Evolutionary conservation across 2,329 filamentous ascomycete species (phyloP).

Genomic region (Talaromyces sp.): DNA sequence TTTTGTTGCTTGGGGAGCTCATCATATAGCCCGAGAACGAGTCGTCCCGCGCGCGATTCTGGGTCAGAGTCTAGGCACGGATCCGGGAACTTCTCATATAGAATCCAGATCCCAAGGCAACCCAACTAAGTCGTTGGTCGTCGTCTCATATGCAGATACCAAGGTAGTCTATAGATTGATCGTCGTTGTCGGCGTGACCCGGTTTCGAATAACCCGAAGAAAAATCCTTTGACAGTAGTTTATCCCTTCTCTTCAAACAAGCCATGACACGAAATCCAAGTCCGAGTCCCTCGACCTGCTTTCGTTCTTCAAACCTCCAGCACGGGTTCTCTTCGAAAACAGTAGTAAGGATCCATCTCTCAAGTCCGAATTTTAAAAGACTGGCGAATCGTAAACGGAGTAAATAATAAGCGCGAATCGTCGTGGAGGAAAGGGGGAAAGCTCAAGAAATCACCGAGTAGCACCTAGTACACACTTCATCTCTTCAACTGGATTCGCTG

Average conservation of each 20-base stretch:
- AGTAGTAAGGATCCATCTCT: conserved; percentile 2
- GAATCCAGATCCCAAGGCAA: neutral
- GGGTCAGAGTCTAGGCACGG: no score
- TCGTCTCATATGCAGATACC: conserved; percentile 6
- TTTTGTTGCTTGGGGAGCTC: no score
- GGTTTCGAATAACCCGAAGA: neutral
- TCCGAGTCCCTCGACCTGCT: neutral
- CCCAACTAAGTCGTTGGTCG: neutral
- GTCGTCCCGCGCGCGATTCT: no score
- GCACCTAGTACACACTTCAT: conserved; percentile 10
- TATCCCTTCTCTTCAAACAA: neutral
- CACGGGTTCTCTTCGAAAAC: conserved; percentile 2
- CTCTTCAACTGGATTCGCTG: conserved; percentile 4
- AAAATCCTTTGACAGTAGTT: neutral
- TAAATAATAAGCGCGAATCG: neutral
- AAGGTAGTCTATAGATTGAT: conserved; percentile 2
- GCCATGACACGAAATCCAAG: neutral
- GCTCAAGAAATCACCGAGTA: conserved; percentile 3
- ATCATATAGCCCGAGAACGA: no score
- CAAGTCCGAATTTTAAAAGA: neutral
- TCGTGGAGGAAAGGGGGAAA: neutral
- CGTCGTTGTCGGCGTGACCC: neutral
- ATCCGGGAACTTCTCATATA: neutral
- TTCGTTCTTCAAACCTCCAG: conserved; percentile 1
- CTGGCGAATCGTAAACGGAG: neutral